These are phyloP conservation scores for Eragrostis curvula DNA, from an alignment of 176 grass and related monocot genomes.

Conservation along the genomic window DNA sequence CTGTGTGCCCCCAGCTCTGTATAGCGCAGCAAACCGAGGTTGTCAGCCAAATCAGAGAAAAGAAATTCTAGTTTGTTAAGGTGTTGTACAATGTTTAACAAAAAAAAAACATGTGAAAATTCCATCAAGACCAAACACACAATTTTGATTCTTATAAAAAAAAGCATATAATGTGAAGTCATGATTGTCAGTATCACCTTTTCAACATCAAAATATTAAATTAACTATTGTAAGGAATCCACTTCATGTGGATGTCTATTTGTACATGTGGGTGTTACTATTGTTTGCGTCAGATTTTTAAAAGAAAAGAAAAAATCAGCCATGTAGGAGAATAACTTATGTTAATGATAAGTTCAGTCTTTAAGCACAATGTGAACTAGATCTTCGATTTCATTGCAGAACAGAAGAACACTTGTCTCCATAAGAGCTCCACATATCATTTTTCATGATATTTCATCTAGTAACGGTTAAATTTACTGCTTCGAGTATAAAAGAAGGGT, in stretches of 20 bases:
- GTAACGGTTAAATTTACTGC: not conserved
- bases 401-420: not conserved
- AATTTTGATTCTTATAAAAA: not conserved
- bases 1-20: constrained; percentile 88
- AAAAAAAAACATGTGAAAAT: not conserved
- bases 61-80: not conserved
- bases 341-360: not conserved
- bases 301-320: not conserved
- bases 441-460: not conserved
- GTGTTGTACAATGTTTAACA: not conserved
- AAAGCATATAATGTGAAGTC: not conserved
- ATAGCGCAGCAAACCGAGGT: constrained; percentile 34
- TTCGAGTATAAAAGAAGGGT: constrained; percentile 1
- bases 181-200: not conserved
- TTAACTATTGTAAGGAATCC: not conserved
- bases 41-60: not conserved
- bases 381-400: not conserved
- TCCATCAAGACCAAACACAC: constrained; percentile 11
- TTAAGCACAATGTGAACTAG: constrained; percentile 4
- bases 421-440: not conserved
- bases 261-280: constrained; percentile 4
- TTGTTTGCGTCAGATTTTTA: not conserved
- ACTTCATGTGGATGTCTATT: not conserved
- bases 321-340: not conserved
- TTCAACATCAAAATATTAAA: constrained; percentile 15